Evolutionary conservation across 805 yeast species (phyloP), one percentile per base, ranked within the genome.

Genomic region (Ogataea glucozyma): DNA sequence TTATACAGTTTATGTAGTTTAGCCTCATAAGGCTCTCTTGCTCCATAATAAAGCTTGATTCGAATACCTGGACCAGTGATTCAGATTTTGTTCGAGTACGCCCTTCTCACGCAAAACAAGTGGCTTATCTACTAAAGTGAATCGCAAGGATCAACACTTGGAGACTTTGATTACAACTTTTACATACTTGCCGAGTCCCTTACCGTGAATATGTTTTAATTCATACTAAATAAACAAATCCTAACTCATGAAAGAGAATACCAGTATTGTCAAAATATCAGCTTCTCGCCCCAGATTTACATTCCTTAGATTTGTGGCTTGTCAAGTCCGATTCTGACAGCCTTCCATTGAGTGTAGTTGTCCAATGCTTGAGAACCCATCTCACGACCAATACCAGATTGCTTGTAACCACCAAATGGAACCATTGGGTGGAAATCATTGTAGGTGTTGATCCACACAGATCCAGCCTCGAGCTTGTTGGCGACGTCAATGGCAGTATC

Each of bases 301-400:
- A 27, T 10, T 5, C 31, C 31, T 35, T 57, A 56, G 24, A 34
- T 34, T 27, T 46, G 48, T 47, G 69, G 69, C 26, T 46, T 52
- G 33, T 30, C 34, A 26, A 65, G 46, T 37, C 53, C 64, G 26
- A 62, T 58, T 78, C 93, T 81, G 47, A 85, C 85, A 51, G 88
- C 86, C 70, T 84, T 85, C 51, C 73, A 73, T 66, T 83, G 88
- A 45, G 85, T 78, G 74, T 84, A 85, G 71, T 80, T 79, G 53
- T 82, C 88, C 52, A 83, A 75, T 40, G 85, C 88, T 62, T 84
- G 89, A 35, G 67, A 66, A 67, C 93, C 93, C 90, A 85, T 82
- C 72, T 85, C 93, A 73, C 88, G 81, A 65, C 93, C 93, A 64
- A 83, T 76, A 66, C 91, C 91, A 49, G 87, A 79, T 69, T 82